Evolutionary conservation across 169 alveolate species (phyloP), one percentile per base, ranked within the genome.

Genomic region (Toxoplasma gondii): DNA sequence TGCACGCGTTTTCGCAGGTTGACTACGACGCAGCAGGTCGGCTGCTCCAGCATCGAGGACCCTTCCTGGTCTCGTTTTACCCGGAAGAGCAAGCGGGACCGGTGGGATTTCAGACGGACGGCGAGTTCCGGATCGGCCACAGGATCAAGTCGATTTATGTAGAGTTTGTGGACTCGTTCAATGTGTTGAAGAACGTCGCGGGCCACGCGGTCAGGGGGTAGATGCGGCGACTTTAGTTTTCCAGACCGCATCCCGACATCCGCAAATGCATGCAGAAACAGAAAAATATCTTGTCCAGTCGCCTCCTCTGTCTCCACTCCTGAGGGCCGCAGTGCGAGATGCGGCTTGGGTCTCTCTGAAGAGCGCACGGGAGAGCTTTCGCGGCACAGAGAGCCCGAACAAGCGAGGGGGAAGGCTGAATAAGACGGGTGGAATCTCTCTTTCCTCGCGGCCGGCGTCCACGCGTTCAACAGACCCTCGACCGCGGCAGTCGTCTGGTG

Each of bases 31-130:
- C 93, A 1, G 88, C 88, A n/a, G 53, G 39, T 19, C 93, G 93
- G 43, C 70, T 90, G 49, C 5, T 41, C 53, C 93, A 90, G 49
- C 88, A 80, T 38, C 43, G 53, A 12, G 93, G 93, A 4, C 93
- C 93, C 29, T 74, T 69, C 74, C 31, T 43, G 44, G 80, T 70
- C 34, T 67, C 74, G 0, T 90, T 90, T 19, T 82, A 82, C 67
- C 36, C 90, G n/a, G 36, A 12, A 31, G 67, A 70, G 39, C 10
- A 70, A 29, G 45, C 34, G 27, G 88, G 49, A 22, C 67, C 82
- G n/a, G 82, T 90, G 53, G 64, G 78, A 17, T 64, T 90, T 67
- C 93, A 90, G 34, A 87, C 70, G 2, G 93, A 90, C 49, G 93
- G 93, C 39, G 93, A 90, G 74, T 90, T 90, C 49, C 67, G 39